Conservation (phyloP, 495 filamentous ascomycete species). For the Xylona heveae region DNA sequence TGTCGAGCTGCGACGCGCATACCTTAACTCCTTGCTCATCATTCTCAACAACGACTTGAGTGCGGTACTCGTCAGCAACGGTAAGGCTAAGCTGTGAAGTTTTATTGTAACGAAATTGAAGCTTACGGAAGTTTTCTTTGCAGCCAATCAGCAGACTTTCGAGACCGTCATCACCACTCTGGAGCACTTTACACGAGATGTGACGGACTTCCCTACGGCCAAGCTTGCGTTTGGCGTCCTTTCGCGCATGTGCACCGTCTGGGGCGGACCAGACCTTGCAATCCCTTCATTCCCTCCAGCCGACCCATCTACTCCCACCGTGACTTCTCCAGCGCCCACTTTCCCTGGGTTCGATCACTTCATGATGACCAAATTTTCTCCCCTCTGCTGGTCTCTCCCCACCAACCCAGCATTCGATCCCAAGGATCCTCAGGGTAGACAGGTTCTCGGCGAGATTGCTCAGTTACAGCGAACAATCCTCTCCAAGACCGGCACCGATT, state of each 20-base stretch:
- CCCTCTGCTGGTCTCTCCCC: constrained; percentile 70
- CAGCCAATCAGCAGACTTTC: constrained; percentile 60
- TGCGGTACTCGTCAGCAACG: constrained; percentile 63
- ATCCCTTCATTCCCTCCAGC: constrained; percentile 15
- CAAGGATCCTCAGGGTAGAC: constrained; percentile 64
- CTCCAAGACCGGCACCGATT: constrained; percentile 52
- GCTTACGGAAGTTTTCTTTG: constrained; percentile 3
- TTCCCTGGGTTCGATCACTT: constrained; percentile 87
- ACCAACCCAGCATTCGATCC: constrained; percentile 54
- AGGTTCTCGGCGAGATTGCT: constrained; percentile 69
- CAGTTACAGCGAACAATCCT: constrained; percentile 71
- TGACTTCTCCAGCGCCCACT: constrained; percentile 16
- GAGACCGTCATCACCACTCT: constrained; percentile 67
- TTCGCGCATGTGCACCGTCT: constrained; percentile 51
- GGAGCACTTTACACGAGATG: constrained; percentile 59
- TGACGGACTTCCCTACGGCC: constrained; percentile 52
- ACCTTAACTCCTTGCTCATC: constrained; percentile 70
- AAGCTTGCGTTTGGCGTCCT: constrained; percentile 72
- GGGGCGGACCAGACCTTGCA: constrained; percentile 63
- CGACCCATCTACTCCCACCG: constrained; percentile 1
- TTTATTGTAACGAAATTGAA: background rate
- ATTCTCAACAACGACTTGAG: constrained; percentile 80
- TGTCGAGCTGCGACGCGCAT: constrained; percentile 76
- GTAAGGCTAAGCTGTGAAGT: constrained; percentile 19
- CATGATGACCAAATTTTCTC: constrained; percentile 72